Conservation (phyloP, 2,329 filamentous ascomycete species). For the Aspergillus caelatus region DNA sequence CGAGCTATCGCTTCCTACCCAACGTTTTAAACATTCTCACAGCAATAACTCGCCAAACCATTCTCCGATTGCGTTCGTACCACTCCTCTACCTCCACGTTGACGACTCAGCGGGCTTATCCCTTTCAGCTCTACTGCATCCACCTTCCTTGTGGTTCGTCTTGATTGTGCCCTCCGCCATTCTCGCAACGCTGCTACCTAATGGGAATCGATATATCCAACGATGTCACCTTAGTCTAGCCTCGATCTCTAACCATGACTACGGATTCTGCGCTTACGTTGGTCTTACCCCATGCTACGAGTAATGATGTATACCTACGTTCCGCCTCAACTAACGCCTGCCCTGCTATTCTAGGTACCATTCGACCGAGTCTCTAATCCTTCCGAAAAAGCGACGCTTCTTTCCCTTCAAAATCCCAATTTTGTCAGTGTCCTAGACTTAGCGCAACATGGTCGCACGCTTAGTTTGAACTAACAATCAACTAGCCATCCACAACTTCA, state of each 20-base stretch:
- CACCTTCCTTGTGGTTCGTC: slow-evolving; percentile 9
- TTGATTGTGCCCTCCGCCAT: slow-evolving; percentile 10
- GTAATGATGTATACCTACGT: slow-evolving; percentile 8
- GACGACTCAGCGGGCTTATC: slow-evolving; percentile 7
- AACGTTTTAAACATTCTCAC: neutral
- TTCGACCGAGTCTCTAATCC: slow-evolving; percentile 67
- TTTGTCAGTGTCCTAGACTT: slow-evolving; percentile 55
- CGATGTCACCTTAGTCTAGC: slow-evolving; percentile 38
- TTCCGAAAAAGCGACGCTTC: slow-evolving; percentile 63
- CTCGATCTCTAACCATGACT: slow-evolving; percentile 40
- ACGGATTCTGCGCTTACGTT: slow-evolving; percentile 44
- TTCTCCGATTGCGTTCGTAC: neutral
- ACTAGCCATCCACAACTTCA: slow-evolving; percentile 62
- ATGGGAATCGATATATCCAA: slow-evolving; percentile 20
- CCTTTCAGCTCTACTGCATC: slow-evolving; percentile 5
- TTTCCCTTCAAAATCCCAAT: slow-evolving; percentile 69
- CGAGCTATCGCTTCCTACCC: neutral
- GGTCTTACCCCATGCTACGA: slow-evolving; percentile 22
- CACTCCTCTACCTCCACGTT: neutral
- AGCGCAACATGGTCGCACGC: slow-evolving; percentile 1
- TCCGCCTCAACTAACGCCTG: slow-evolving; percentile 19
- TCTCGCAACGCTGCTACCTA: slow-evolving; percentile 15
- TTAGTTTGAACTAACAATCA: slow-evolving; percentile 18
- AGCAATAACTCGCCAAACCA: neutral
- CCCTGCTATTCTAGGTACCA: slow-evolving; percentile 54